Evolutionary conservation across 2,329 filamentous ascomycete genomes (phyloP).

Genomic region (Pestalotiopsis sp.): DNA sequence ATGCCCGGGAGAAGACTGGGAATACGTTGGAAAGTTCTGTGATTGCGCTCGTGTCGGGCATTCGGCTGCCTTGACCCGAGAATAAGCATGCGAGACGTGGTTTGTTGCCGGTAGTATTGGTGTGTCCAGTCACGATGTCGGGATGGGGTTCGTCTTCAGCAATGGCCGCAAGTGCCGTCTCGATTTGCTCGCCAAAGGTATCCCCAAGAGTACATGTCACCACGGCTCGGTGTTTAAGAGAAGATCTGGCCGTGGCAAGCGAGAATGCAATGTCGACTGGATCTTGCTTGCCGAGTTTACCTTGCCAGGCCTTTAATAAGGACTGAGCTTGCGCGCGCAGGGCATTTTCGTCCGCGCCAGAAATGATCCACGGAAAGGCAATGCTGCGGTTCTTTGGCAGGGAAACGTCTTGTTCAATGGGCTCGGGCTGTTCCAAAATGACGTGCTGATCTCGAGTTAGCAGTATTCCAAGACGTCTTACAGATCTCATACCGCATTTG

Average conservation of each 20-base stretch:
- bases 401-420: neutral
- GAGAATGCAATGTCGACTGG: conserved; percentile 9
- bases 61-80: conserved; percentile 34
- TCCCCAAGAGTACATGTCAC: neutral
- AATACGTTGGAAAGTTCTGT: conserved; percentile 22
- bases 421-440: conserved; percentile 10
- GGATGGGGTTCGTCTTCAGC: neutral
- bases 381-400: neutral
- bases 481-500: conserved; percentile 6
- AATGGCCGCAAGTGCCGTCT: neutral
- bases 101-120: neutral
- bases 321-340: conserved; percentile 9
- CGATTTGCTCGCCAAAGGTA: neutral
- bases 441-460: neutral
- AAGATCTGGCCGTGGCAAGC: conserved; percentile 10
- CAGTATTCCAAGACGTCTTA: too few species aligned
- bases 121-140: neutral
- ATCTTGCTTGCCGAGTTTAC: neutral
- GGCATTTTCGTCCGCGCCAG: conserved; percentile 8
- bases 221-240: conserved; percentile 7
- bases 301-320: neutral
- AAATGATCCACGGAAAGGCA: conserved; percentile 7
- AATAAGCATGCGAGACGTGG: conserved; percentile 31
- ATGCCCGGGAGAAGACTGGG: conserved; percentile 22
- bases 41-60: conserved; percentile 27